Percentiles rank a stretch among this genome's conserved stretches.
phyloP scores from a whole-genome alignment of 495 filamentous ascomycete genomes.

The Trichoderma asperelloides region DNA sequence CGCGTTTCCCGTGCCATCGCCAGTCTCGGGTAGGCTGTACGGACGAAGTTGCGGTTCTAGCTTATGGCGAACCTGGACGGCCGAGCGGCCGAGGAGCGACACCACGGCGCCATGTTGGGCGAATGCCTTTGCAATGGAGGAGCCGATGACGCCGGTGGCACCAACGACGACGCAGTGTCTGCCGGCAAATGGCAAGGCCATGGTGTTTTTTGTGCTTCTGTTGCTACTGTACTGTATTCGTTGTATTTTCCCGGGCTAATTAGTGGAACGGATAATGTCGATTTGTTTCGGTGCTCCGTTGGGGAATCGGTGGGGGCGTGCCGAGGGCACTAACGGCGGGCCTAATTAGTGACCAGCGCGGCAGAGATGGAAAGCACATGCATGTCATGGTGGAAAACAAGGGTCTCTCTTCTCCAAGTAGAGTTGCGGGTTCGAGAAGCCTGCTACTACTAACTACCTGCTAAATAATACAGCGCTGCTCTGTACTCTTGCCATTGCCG shows the following conservation, averaged over 20 bases:
- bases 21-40: slow-evolving; percentile 29
- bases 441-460: no score
- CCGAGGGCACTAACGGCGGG: neutral
- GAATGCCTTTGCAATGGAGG: slow-evolving; percentile 56
- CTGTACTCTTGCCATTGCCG: no score
- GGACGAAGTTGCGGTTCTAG: slow-evolving; percentile 11
- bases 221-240: neutral
- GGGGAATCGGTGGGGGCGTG: neutral
- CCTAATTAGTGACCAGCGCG: no score
- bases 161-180: slow-evolving; percentile 32
- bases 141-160: slow-evolving; percentile 27
- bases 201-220: neutral
- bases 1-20: slow-evolving; percentile 28
- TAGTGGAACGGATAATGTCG: neutral
- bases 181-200: slow-evolving; percentile 20
- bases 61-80: slow-evolving; percentile 20
- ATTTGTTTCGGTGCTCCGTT: neutral
- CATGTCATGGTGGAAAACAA: no score
- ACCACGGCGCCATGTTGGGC: slow-evolving; percentile 50
- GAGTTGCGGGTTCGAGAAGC: no score
- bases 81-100: slow-evolving; percentile 45
- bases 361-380: no score
- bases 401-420: no score
- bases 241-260: neutral
- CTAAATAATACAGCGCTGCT: no score